Evolutionary conservation across 805 yeast species (phyloP).

Genomic region (Helenozyma baotianmanensis): DNA sequence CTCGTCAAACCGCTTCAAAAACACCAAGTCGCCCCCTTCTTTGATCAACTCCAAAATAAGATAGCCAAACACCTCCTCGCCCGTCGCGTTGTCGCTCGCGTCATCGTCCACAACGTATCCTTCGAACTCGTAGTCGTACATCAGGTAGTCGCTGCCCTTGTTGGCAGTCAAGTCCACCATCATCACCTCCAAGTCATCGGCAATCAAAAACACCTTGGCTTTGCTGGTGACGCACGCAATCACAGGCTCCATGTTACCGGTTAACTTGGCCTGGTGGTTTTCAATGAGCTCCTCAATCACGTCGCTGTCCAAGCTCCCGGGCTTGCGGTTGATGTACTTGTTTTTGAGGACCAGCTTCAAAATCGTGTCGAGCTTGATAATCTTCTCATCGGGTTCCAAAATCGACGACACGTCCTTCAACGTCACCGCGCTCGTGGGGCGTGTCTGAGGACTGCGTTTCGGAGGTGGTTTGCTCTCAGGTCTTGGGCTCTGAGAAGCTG

Average conservation of each 20-base stretch:
- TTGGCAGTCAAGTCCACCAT: conserved; percentile 42
- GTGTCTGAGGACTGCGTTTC: background rate
- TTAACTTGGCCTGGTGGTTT: conserved; percentile 17
- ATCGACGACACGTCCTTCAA: conserved; percentile 32
- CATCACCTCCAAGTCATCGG: conserved; percentile 21
- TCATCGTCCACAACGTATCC: conserved; percentile 12
- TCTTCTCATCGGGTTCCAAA: conserved; percentile 32
- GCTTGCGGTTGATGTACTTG: conserved; percentile 17
- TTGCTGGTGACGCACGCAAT: conserved; percentile 36
- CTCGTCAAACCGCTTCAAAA: conserved; percentile 37
- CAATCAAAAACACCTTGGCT: conserved; percentile 40
- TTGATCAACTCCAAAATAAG: conserved; percentile 59
- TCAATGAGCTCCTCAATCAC: conserved; percentile 30
- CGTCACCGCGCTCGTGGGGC: conserved; percentile 13
- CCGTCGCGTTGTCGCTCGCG: conserved; percentile 17
- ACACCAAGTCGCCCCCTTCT: conserved; percentile 50
- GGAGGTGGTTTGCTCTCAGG: background rate
- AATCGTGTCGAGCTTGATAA: conserved; percentile 36
- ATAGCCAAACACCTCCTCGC: conserved; percentile 52
- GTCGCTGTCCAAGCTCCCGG: conserved; percentile 20
- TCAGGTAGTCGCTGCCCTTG: conserved; percentile 43
- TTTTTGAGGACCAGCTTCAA: conserved; percentile 33
- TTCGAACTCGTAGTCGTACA: conserved; percentile 78
- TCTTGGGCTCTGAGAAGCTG: background rate
- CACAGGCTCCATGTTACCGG: conserved; percentile 23